Percentiles rank a stretch among this genome's conserved stretches.
Evolutionary conservation across 352 stramenopile genomes (phyloP).

Genomic region (Phytopythium ostracodes): DNA sequence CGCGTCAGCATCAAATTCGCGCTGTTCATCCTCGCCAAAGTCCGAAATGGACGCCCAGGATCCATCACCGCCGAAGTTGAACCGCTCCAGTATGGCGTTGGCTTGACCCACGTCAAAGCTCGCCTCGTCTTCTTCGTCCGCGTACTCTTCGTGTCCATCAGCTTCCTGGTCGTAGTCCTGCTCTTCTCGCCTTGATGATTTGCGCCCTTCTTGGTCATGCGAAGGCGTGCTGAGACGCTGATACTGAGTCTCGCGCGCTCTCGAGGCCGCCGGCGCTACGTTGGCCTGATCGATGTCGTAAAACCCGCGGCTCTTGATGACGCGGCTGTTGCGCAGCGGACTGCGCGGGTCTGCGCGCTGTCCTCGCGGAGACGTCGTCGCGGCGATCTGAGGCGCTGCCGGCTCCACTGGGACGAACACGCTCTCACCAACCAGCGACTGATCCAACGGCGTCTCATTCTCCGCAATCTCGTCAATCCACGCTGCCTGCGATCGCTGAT

Average conservation of each 20-base stretch:
- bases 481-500: not conserved
- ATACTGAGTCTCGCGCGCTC: not conserved
- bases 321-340: slow-evolving; percentile 47
- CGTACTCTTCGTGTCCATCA: slow-evolving; percentile 6
- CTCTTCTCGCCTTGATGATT: not conserved
- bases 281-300: slow-evolving; percentile 51
- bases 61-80: not conserved
- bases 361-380: slow-evolving; percentile 31
- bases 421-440: slow-evolving; percentile 63
- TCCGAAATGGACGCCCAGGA: slow-evolving; percentile 7
- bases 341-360: slow-evolving; percentile 15
- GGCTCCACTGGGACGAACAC: slow-evolving; percentile 56
- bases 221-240: not conserved
- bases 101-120: not conserved
- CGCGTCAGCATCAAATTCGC: not conserved
- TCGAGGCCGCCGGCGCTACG: slow-evolving; percentile 8
- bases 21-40: not conserved
- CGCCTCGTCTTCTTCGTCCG: not conserved
- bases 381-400: slow-evolving; percentile 20
- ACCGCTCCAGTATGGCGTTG: not conserved
- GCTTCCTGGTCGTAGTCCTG: slow-evolving; percentile 1
- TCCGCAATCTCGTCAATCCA: slow-evolving; percentile 7
- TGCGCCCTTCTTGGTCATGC: not conserved
- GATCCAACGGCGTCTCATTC: slow-evolving; percentile 38
- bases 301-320: slow-evolving; percentile 77